Base-by-base conservation (phyloP, 352 stramenopile genomes). In the Globisporangium recalcitrans region DNA sequence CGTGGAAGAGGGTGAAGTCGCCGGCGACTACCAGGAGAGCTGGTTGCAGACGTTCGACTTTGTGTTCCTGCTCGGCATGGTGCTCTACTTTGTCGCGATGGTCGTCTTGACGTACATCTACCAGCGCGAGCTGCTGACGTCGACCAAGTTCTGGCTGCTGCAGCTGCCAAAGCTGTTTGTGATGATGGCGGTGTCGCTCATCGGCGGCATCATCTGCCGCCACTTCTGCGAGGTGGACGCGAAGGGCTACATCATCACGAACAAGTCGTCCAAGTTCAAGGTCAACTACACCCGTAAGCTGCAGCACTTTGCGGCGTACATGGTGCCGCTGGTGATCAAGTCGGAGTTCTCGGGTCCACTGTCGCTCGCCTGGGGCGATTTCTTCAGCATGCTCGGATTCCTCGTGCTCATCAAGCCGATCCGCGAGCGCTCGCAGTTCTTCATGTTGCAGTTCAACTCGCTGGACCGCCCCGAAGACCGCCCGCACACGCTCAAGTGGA, bases 391-490 rank as follows among this genome's bases (percentile, higher is more conserved):
- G 71, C 58, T 94, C 38, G 80, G 75, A 27, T 94, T 94, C 64
- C 72, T 94, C 38, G 78, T 87, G 62, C 73, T 94, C 38, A 94
- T 94, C 73, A 92, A 92, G 69, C 85, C 85, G 8, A 72, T 94
- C 19, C 82, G 85, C 19, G 85, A 94, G 54, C 72, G 80, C 58
- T 88, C 77, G 40, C 83, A 71, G 63, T 90, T 94, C 65, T 93
- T 94, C 59, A 94, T 94, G 85, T 75, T 94, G 54, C 85, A 94
- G 72, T 94, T 94, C 71, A 94, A 94, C 72, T 91, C 85, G 55
- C 73, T 94, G 22, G 85, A 93, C 62, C 85, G 85, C 19, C 85
- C 85, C 0, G 85, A 94, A 56, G 85, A 94, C 62, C 80, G 85
- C 11, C 85, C 85, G 29, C 73, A 94, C 74, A 94, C 85, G 68